Conservation (phyloP, 139 green algal genomes). For the Chlorella vulgaris region DNA sequence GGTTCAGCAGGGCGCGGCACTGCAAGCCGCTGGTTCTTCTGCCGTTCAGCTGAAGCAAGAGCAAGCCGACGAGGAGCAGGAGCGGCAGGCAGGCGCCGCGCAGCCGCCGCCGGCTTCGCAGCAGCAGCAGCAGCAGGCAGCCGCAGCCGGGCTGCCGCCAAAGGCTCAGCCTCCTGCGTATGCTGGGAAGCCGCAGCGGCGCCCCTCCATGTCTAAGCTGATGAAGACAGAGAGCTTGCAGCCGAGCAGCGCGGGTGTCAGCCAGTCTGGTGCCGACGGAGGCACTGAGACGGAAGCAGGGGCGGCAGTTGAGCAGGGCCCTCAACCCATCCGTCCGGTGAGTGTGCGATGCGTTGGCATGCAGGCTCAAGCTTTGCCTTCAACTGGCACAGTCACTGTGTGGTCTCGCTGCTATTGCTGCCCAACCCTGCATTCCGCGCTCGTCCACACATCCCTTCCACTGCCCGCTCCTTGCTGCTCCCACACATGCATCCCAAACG, state of each 20-base stretch:
- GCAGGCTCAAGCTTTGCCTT: neutral
- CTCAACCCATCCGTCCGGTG: constrained; percentile 7
- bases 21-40: constrained; percentile 11
- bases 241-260: constrained; percentile 28
- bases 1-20: neutral
- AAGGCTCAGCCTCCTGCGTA: neutral
- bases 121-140: constrained; percentile 1
- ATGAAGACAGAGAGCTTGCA: constrained; percentile 16
- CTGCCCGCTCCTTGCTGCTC: too few species aligned
- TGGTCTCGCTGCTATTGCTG: too few species aligned
- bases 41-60: constrained; percentile 12
- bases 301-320: constrained; percentile 9
- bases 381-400: too few species aligned
- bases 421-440: too few species aligned
- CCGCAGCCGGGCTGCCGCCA: constrained; percentile 1
- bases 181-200: constrained; percentile 25
- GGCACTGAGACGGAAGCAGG: constrained; percentile 11
- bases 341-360: neutral
- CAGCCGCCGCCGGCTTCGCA: neutral
- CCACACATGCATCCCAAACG: too few species aligned
- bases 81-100: constrained; percentile 6
- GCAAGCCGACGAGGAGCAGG: neutral
- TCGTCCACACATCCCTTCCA: too few species aligned
- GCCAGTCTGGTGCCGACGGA: constrained; percentile 15
- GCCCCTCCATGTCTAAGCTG: constrained; percentile 4